phyloP scores from a whole-genome alignment of 306 rosid species.

The Abrus precatorius region DNA sequence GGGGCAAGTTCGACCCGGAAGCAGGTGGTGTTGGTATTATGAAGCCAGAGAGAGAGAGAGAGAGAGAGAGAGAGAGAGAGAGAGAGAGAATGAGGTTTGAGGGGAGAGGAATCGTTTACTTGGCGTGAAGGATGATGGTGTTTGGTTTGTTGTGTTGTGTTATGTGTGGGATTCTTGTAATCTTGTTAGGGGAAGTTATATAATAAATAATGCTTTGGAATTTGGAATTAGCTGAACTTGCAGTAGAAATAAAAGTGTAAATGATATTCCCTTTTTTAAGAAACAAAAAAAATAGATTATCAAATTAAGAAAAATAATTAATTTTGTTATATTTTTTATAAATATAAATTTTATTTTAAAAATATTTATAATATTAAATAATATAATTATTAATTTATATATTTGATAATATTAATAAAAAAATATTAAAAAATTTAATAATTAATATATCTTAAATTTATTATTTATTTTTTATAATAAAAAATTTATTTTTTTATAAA shows the following conservation, averaged over 20 bases:
- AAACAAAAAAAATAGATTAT: no score
- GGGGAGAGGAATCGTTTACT: slow-evolving; percentile 47
- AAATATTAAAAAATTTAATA: no score
- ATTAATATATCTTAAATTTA: no score
- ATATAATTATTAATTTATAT: no score
- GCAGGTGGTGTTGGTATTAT: slow-evolving; percentile 25
- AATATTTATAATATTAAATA: no score
- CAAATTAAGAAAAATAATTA: no score
- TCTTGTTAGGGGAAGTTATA: slow-evolving; percentile 40
- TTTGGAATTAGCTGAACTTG: slow-evolving; percentile 48
- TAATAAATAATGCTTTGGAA: slow-evolving; percentile 50
- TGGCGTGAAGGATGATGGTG: slow-evolving; percentile 62
- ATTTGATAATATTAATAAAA: no score
- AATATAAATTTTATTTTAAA: no score
- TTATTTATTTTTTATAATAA: no score
- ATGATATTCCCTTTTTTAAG: background rate
- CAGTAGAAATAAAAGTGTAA: background rate
- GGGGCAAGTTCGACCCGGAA: slow-evolving; percentile 12
- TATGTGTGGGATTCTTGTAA: slow-evolving; percentile 35
- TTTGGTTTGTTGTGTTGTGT: slow-evolving; percentile 49
- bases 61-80: slow-evolving; percentile 10
- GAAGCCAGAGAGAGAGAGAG: background rate
- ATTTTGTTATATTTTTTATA: no score
- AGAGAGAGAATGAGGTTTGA: background rate
- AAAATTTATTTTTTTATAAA: no score